Evolutionary conservation across 768 basidiomycete species (phyloP).

Genomic region (Russula abietina): DNA sequence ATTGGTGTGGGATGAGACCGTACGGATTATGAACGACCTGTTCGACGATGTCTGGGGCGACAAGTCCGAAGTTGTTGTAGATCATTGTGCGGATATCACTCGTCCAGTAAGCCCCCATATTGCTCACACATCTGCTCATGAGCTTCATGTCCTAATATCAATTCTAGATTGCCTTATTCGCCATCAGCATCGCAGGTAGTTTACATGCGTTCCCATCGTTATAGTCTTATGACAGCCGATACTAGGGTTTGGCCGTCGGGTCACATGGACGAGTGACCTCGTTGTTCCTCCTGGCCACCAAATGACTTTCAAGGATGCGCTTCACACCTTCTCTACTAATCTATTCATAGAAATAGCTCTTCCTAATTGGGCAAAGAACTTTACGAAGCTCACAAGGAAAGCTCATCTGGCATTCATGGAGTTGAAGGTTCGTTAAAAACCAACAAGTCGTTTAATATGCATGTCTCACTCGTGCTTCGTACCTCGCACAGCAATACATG

Average conservation of each 20-base stretch:
- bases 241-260: slow-evolving; percentile 43
- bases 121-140: no score
- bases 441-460: no score
- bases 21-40: slow-evolving; percentile 31
- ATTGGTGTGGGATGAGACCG: slow-evolving; percentile 38
- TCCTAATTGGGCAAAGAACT: slow-evolving; percentile 37
- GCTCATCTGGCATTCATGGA: slow-evolving; percentile 39
- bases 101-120: slow-evolving; percentile 38
- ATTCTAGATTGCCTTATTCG: slow-evolving; percentile 48
- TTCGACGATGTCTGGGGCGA: slow-evolving; percentile 43
- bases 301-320: no score
- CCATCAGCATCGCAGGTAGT: slow-evolving; percentile 46
- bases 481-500: slow-evolving; percentile 26
- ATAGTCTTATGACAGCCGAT: background rate
- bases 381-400: slow-evolving; percentile 33
- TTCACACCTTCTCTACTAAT: slow-evolving; percentile 37
- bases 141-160: background rate
- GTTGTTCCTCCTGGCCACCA: no score
- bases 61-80: slow-evolving; percentile 36
- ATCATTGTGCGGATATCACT: slow-evolving; percentile 48
- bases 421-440: slow-evolving; percentile 33
- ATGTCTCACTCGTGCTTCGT: background rate
- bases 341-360: slow-evolving; percentile 36
- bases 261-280: slow-evolving; percentile 45
- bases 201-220: background rate